Conservation (phyloP, 75 land plant genomes). For the Picea sitchensis region DNA sequence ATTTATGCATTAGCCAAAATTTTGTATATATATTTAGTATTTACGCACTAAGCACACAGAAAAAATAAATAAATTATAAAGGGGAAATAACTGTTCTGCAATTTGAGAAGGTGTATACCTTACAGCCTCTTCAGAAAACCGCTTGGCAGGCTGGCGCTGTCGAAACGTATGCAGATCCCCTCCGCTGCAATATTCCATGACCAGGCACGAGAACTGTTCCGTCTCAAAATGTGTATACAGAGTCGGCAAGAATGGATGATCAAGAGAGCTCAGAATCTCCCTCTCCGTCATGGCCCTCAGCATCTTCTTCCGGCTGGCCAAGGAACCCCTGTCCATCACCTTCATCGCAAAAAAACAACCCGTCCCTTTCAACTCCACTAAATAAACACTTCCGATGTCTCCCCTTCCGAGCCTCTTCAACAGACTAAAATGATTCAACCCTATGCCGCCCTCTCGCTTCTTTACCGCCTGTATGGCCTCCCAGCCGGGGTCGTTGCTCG, state of each 20-base stretch:
- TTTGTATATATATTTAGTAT: background rate
- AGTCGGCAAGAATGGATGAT: slow-evolving; percentile 27
- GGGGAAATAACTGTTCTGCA: background rate
- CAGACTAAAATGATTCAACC: slow-evolving; percentile 13
- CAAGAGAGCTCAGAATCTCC: slow-evolving; percentile 15
- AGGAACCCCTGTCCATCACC: slow-evolving; percentile 16
- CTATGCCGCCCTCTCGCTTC: slow-evolving; percentile 7
- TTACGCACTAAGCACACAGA: background rate
- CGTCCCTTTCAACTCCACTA: slow-evolving; percentile 17
- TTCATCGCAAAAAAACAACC: slow-evolving; percentile 17
- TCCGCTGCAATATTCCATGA: slow-evolving; percentile 24
- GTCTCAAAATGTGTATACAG: slow-evolving; percentile 27
- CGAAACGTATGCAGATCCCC: slow-evolving; percentile 24
- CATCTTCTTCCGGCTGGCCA: slow-evolving; percentile 17
- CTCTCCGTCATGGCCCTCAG: slow-evolving; percentile 18
- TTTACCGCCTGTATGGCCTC: slow-evolving; percentile 15
- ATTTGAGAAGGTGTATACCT: slow-evolving; percentile 7
- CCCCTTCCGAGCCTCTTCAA: slow-evolving; percentile 17
- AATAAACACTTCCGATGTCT: slow-evolving; percentile 20
- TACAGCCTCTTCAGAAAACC: slow-evolving; percentile 19
- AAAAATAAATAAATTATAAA: background rate
- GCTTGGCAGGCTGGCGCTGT: slow-evolving; percentile 17
- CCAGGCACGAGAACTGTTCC: slow-evolving; percentile 21
- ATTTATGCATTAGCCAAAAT: too few species aligned
- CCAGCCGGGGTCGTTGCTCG: slow-evolving; percentile 17